A percentile compares a stretch with the other conserved stretches of the same genome.
phyloP scores from a whole-genome alignment of 805 yeast species.

The Metschnikowia similis region DNA sequence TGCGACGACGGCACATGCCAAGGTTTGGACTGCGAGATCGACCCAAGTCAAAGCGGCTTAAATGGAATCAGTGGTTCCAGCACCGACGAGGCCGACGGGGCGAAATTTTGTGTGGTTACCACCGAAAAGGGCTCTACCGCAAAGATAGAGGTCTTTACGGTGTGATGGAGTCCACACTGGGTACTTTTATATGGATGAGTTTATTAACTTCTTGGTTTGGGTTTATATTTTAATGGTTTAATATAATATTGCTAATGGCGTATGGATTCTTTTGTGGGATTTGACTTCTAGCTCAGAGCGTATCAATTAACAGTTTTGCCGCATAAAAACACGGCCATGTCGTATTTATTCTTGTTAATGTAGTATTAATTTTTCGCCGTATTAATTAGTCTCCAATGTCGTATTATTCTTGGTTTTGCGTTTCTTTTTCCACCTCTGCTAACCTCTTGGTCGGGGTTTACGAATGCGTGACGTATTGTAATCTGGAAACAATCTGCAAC shows the following conservation, averaged over 20 bases:
- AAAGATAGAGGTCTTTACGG: conserved; percentile 61
- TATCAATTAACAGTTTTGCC: no score
- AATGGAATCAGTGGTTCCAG: conserved; percentile 48
- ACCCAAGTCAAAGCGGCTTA: conserved; percentile 60
- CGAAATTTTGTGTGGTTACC: conserved; percentile 80
- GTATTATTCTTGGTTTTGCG: no score
- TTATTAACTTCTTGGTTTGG: neutral
- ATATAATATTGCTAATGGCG: no score
- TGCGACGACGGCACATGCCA: conserved; percentile 67
- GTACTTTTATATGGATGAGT: neutral
- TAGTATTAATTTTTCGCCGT: no score
- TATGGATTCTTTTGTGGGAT: no score
- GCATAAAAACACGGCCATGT: no score
- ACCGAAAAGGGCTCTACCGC: conserved; percentile 63
- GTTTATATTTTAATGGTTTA: neutral
- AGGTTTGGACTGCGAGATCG: conserved; percentile 80
- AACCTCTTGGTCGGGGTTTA: neutral
- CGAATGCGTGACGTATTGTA: neutral
- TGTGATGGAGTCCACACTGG: neutral
- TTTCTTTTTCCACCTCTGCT: neutral
- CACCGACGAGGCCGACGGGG: conserved; percentile 50
- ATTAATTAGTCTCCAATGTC: no score
- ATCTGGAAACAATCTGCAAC: neutral
- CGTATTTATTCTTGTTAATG: no score
- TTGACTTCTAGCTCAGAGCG: no score